Percentiles rank a stretch among this genome's conserved stretches.
Evolutionary conservation across 2,329 filamentous ascomycete genomes (phyloP).

Genomic region (Xylariales sp.): DNA sequence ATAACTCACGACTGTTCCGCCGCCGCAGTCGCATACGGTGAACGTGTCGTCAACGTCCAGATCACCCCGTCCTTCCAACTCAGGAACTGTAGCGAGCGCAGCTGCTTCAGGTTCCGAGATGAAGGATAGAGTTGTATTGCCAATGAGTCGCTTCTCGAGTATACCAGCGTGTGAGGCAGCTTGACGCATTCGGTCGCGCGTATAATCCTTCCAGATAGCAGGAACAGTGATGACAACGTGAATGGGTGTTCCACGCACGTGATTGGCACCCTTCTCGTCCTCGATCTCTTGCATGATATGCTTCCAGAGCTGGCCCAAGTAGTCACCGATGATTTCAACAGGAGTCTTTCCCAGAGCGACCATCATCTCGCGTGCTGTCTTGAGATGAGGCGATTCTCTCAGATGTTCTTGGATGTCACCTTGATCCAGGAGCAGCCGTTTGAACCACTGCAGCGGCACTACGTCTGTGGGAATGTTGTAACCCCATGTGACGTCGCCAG

Average conservation of each 20-base stretch:
- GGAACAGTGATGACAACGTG: too few relatives aligned
- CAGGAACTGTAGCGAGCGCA: slow-evolving; percentile 31
- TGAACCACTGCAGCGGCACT: slow-evolving; percentile 34
- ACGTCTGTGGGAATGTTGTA: slow-evolving; percentile 21
- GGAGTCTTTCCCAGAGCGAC: slow-evolving; percentile 14
- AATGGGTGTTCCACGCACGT: too few relatives aligned
- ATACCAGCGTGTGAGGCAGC: slow-evolving; percentile 33
- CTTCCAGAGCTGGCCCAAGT: too few relatives aligned
- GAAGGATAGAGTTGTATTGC: slow-evolving; percentile 28
- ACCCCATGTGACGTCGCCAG: slow-evolving; percentile 24
- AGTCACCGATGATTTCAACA: slow-evolving; percentile 30
- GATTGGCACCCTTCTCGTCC: too few relatives aligned
- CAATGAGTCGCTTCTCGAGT: slow-evolving; percentile 19
- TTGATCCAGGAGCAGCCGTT: slow-evolving; percentile 32
- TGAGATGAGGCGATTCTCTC: slow-evolving; percentile 16
- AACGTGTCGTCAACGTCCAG: slow-evolving; percentile 20
- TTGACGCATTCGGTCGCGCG: too few relatives aligned
- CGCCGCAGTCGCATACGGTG: slow-evolving; percentile 26
- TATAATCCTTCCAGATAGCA: too few relatives aligned
- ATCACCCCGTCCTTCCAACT: slow-evolving; percentile 17
- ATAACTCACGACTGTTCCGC: slow-evolving; percentile 21
- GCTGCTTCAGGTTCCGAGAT: slow-evolving; percentile 42
- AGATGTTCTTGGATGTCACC: slow-evolving; percentile 25
- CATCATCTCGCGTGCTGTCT: slow-evolving; percentile 2
- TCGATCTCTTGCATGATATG: too few relatives aligned